Base-by-base conservation (phyloP, 2,329 filamentous ascomycete species). In the Ceratocystis destructans region DNA sequence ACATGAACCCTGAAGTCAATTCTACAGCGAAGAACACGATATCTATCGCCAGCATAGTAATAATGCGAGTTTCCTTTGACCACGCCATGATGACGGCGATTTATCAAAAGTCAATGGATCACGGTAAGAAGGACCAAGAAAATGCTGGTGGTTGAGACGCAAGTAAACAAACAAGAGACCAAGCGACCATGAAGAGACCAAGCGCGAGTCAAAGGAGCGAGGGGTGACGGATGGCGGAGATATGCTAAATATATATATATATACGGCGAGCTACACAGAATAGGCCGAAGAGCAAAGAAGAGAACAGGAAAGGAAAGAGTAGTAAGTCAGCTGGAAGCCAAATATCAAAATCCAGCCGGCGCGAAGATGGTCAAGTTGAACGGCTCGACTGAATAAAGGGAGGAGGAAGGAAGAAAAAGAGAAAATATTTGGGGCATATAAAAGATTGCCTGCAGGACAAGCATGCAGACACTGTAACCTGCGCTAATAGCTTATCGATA, bases 21-120 rank as follows among this genome's bases (percentile, higher is more conserved):
- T 99, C 94, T 67, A 97, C 79, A 61, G 96, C 77, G 77, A 99
- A 96, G 79, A 99, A 99, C 50, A 83, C 81, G 64, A 86, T 82
- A 77, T 97, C 93, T 73, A 99, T 96, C 70, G 79, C 87, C 75
- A 99, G 85, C 82, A 99, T 89, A 75, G 96, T 87, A 77, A 89
- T 83, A 75, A 99, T 97, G 75, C 93, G 87, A 72, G 87, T 90
- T 71, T 88, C 89, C 77, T 99, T 99, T 73, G 92, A 95, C 82
- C 93, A 88, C 70, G 83, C 88, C 90, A 96, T 95, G 48, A 61
- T 48, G 66, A 15, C 55, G 4, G 28, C 17, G 55, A 7, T 5
- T 37, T 15, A 5, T 8, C 5, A 3, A 25, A 3, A 12, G 48
- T 28, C 48, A 53, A 53, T 28, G 15, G 55, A 37, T 53, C n/a